Evolutionary conservation across 305 asterid species (phyloP).

Genomic region (Withania somnifera): DNA sequence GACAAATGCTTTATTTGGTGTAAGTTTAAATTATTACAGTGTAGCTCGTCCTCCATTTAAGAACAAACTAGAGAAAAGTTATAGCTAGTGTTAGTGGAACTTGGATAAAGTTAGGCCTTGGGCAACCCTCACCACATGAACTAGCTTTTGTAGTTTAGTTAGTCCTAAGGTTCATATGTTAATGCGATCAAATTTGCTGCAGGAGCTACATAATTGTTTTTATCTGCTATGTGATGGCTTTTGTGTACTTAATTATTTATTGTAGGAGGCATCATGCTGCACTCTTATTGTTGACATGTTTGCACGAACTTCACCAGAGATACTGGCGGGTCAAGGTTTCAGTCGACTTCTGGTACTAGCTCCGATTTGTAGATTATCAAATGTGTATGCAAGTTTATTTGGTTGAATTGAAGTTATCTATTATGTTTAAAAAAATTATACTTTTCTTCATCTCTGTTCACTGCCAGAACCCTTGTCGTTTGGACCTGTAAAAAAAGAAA

Average conservation of each 20-base stretch:
- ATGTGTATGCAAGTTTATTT: neutral
- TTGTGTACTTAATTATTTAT: neutral
- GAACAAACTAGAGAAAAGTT: neutral
- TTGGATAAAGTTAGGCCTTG: neutral
- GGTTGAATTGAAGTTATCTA: neutral
- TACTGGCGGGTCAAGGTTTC: slow-evolving; percentile 65
- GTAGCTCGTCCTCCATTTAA: neutral
- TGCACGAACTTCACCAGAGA: slow-evolving; percentile 44
- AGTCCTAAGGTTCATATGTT: neutral
- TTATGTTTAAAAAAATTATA: neutral
- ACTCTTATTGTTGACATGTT: slow-evolving; percentile 57
- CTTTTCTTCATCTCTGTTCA: neutral
- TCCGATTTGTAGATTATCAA: neutral
- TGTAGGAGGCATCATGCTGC: slow-evolving; percentile 71
- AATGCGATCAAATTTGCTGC: neutral
- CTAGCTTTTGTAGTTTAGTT: neutral
- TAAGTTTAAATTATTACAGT: no score
- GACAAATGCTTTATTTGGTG: no score
- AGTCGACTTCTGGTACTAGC: slow-evolving; percentile 65
- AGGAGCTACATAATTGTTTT: neutral
- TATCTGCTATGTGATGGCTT: neutral
- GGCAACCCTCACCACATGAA: neutral
- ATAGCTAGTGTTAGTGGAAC: neutral
- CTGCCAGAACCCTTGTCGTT: neutral
- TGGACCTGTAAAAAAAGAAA: neutral